These are phyloP conservation scores for Colletotrichum abscissum DNA, from an alignment of 2,329 filamentous ascomycete genomes.

Conservation along the genomic window DNA sequence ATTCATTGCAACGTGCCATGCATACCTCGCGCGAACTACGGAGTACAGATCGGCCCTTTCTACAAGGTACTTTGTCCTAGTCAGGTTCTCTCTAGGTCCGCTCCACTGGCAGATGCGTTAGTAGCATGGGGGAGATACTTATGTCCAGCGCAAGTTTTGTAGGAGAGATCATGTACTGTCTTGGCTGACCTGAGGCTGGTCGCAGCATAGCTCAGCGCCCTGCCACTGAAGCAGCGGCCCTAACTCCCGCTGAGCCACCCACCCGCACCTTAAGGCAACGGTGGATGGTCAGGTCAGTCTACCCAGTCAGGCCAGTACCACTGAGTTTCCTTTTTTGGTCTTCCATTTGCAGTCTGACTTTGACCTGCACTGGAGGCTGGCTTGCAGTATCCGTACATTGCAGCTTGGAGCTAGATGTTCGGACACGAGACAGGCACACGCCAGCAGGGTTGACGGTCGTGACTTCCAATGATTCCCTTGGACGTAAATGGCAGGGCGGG, in stretches of 20 bases:
- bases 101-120: neutral
- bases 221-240: neutral
- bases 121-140: neutral
- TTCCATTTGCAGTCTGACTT: neutral
- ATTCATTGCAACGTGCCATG: neutral
- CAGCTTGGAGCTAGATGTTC: neutral
- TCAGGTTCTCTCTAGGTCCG: neutral
- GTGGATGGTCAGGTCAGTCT: neutral
- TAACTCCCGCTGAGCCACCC: neutral
- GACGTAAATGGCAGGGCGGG: neutral
- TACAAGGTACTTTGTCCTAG: neutral
- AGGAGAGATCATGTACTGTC: neutral
- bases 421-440: neutral
- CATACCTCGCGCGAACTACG: neutral
- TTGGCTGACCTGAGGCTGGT: neutral
- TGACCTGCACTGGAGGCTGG: neutral
- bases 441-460: neutral
- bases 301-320: neutral
- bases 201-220: neutral
- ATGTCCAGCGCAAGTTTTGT: neutral
- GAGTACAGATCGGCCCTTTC: slow-evolving; percentile 3
- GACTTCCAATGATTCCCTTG: no score
- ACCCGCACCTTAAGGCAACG: neutral
- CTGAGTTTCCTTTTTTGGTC: neutral
- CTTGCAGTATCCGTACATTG: neutral